Evolutionary conservation across 2,329 filamentous ascomycete species (phyloP), one percentile per base, ranked within the genome.

Genomic region (Fusarium mundagurra): DNA sequence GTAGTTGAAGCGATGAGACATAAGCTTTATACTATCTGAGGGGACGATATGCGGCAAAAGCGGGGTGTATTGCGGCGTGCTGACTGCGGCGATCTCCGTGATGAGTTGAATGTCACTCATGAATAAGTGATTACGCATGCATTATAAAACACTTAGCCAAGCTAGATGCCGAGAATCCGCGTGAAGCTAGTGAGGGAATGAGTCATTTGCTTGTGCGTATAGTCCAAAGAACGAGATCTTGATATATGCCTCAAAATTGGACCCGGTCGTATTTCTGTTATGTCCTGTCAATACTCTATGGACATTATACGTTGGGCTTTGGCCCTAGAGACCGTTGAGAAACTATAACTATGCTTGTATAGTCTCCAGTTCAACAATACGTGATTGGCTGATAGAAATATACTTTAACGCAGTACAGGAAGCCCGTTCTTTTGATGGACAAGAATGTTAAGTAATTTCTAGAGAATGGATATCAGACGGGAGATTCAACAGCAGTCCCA

Each of bases 61-160:
- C 58, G 67, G 67, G 33, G 44, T 8, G 8, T n/a, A 11, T 43
- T 44, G 67, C 67, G 67, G 64, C 50, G 39, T 7, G 44, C 34
- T 44, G 24, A 24, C 31, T 31, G 64, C 64, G 67, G 57, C 44
- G 51, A 47, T 29, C 39, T 47, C 33, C 64, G 64, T 34, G 22
- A 48, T 20, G 6, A 29, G 13, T 24, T 43, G 31, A 51, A 45
- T 20, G 39, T 41, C 41, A 53, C 13, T 22, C 34, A 16, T 34
- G 34, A 29, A 8, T 39, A n/a, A 55, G 17, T n/a, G 51, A 29
- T 41, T 41, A 31, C 51, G 27, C 34, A 14, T 55, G 27, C 51
- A 3, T 29, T n/a, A 55, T 14, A 29, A 13, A 14, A n/a, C 16
- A 31, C 12, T 55, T 41, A n/a, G 51, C 41, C 20, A 29, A 41